Base-by-base conservation (phyloP, 352 stramenopile species). In the Phytophthora syringae region DNA sequence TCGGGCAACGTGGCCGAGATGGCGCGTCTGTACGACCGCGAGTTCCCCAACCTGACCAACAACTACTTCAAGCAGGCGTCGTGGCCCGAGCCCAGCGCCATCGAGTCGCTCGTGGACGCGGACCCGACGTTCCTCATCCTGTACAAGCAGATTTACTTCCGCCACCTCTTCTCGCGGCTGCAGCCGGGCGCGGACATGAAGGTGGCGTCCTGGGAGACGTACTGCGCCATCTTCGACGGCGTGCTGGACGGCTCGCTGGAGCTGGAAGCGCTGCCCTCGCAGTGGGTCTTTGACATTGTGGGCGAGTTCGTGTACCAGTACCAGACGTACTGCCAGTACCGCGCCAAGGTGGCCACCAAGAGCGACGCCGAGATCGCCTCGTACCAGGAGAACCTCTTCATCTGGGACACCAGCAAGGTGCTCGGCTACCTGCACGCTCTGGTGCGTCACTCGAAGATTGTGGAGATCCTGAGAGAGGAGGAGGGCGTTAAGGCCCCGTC, bases 221-320 rank as follows among this genome's bases (percentile, higher is more conserved):
- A 99, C 77, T 79, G 80, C 49, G 88, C 89, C 50, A 93, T 99
- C 56, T 98, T 99, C 63, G 95, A 98, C 61, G 84, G 91, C 52
- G 83, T 98, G 20, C 71, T 99, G 52, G 79, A 93, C 52, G 75
- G 92, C 42, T 90, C 77, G 61, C 72, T 94, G 42, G 84, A 94
- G 39, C 71, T 97, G 7, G 82, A 95, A 56, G 78, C 68, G 43
- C 80, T 99, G 49, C 89, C 97, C 15, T 89, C 96, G 7, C 93
- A 98, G 75, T 99, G 98, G 98, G 84, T 97, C 40, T 99, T 99
- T 77, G 97, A 99, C 81, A 97, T 99, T 65, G 81, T 99, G 12
- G 90, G 98, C 67, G 98, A 99, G 83, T 99, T 99, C 68, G 92
- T 99, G 1, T 99, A 99, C 80, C 97, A 99, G 80, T 99, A 99